A percentile compares a stretch with the other conserved stretches of the same genome.
These are phyloP conservation scores for Picea glauca DNA, from an alignment of 75 land plant species.

Conservation along the genomic window DNA sequence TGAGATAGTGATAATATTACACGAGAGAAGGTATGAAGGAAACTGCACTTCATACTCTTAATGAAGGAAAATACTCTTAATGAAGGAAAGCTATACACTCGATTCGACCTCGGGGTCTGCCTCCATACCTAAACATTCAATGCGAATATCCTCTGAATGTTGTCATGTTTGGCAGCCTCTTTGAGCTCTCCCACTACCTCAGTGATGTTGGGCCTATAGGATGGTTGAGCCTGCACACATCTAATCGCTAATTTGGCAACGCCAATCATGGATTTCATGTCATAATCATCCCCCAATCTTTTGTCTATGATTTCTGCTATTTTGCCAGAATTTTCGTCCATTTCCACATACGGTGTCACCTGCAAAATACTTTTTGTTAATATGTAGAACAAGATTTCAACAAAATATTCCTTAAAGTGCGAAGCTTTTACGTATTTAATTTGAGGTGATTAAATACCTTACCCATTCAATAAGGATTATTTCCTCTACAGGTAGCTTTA, in stretches of 20 bases:
- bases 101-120: too few relatives aligned
- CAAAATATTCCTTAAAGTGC: too few relatives aligned
- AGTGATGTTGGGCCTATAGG: constrained; percentile 19
- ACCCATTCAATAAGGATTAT: background rate
- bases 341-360: background rate
- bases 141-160: background rate
- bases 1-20: too few relatives aligned
- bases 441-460: background rate
- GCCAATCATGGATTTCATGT: constrained; percentile 3
- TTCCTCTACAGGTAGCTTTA: background rate
- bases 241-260: constrained; percentile 16
- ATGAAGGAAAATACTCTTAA: too few relatives aligned
- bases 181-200: constrained; percentile 30
- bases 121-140: too few relatives aligned
- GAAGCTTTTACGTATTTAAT: background rate
- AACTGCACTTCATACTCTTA: too few relatives aligned
- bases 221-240: constrained; percentile 8
- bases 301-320: background rate
- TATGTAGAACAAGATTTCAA: too few relatives aligned
- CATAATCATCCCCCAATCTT: background rate
- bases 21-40: too few relatives aligned
- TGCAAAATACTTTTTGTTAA: too few relatives aligned
- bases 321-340: background rate
- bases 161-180: constrained; percentile 8
- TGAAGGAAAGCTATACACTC: too few relatives aligned